Evolutionary conservation across 2,329 filamentous ascomycete genomes (phyloP).

Genomic region (Laburnicola sp.): DNA sequence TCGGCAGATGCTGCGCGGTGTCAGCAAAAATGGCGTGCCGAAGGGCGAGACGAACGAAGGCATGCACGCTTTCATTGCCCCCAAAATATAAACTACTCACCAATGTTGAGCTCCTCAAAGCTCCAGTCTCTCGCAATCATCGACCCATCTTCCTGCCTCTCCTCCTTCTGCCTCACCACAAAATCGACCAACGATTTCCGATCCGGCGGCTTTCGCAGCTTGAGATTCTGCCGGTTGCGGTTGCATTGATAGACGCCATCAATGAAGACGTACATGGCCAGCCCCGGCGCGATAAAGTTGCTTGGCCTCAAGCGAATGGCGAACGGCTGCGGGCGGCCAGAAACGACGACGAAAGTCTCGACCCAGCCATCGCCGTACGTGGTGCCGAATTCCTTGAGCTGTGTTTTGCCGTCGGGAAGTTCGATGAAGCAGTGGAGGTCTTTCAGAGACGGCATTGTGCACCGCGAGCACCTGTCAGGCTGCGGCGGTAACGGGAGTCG

Average conservation of each 20-base stretch:
- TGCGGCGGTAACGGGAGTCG: too few species aligned
- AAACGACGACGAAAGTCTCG: constrained; percentile 56
- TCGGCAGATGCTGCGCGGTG: constrained; percentile 41
- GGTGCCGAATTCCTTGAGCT: constrained; percentile 55
- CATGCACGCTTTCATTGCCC: too few species aligned
- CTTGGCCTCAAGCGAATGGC: constrained; percentile 53
- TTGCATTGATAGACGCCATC: constrained; percentile 63
- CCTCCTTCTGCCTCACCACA: constrained; percentile 58
- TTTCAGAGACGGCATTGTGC: constrained; percentile 57
- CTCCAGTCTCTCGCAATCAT: constrained; percentile 58
- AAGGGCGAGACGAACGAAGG: too few species aligned
- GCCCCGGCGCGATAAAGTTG: constrained; percentile 57
- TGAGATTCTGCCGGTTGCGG: constrained; percentile 53
- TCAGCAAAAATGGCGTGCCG: constrained; percentile 16
- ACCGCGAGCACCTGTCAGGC: too few species aligned
- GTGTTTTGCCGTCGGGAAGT: constrained; percentile 46
- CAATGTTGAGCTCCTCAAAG: constrained; percentile 55
- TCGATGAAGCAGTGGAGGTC: constrained; percentile 57
- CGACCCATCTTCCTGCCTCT: constrained; percentile 49
- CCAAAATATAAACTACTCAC: constrained; percentile 37
- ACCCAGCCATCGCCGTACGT: constrained; percentile 57
- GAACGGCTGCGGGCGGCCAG: constrained; percentile 51
- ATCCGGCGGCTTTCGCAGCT: constrained; percentile 33
- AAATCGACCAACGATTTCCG: constrained; percentile 51
- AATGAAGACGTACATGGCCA: constrained; percentile 60